Evolutionary conservation across 495 filamentous ascomycete genomes (phyloP).

Genomic region (Podospora comata): DNA sequence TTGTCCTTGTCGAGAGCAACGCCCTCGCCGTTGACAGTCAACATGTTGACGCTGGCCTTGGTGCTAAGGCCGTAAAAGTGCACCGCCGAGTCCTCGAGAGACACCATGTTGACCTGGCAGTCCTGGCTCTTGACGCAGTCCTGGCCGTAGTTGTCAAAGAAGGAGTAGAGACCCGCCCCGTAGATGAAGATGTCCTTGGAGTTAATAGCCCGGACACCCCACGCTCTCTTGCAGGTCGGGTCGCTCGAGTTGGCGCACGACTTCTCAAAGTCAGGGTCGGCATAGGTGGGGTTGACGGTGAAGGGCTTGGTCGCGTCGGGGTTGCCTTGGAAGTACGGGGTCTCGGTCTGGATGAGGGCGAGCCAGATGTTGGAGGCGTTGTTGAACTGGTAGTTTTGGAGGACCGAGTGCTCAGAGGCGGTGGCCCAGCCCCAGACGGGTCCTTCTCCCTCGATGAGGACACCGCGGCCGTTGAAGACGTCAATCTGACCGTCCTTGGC

Average conservation of each 20-base stretch:
- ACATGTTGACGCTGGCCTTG: slow-evolving; percentile 83
- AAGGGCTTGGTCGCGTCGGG: slow-evolving; percentile 69
- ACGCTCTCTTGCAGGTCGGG: slow-evolving; percentile 70
- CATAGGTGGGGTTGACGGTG: slow-evolving; percentile 57
- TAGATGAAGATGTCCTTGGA: slow-evolving; percentile 68
- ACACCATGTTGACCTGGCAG: slow-evolving; percentile 87
- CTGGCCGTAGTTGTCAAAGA: slow-evolving; percentile 85
- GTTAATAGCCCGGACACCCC: slow-evolving; percentile 75
- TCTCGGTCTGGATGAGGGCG: slow-evolving; percentile 85
- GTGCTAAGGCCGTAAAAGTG: slow-evolving; percentile 80
- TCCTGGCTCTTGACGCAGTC: slow-evolving; percentile 67
- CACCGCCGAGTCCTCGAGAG: slow-evolving; percentile 67
- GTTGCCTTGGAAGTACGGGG: slow-evolving; percentile 88
- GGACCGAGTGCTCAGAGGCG: slow-evolving; percentile 78
- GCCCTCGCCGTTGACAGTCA: slow-evolving; percentile 58
- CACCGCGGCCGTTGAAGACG: slow-evolving; percentile 86
- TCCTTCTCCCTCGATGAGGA: slow-evolving; percentile 66
- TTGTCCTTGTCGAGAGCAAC: slow-evolving; percentile 62
- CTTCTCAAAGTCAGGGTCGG: slow-evolving; percentile 70
- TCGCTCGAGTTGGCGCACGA: slow-evolving; percentile 60
- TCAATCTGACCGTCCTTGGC: slow-evolving; percentile 84
- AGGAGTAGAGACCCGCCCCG: slow-evolving; percentile 78
- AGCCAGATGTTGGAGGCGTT: slow-evolving; percentile 81
- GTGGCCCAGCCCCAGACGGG: slow-evolving; percentile 74
- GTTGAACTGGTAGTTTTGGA: slow-evolving; percentile 84